phyloP scores from a whole-genome alignment of 2,329 filamentous ascomycete genomes.

The Fusarium sp. region DNA sequence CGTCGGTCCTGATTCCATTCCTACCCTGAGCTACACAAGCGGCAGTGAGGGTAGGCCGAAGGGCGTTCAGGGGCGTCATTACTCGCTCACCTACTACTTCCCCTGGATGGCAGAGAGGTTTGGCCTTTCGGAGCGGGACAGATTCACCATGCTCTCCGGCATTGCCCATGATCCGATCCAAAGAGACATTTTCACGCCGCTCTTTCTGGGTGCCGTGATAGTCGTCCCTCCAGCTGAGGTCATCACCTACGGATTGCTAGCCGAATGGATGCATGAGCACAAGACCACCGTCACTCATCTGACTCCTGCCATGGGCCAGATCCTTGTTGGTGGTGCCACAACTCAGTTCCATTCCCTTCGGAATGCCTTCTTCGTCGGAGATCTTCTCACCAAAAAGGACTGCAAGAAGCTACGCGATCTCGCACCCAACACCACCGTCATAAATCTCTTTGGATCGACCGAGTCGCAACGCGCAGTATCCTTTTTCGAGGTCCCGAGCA shows the following conservation, averaged over 20 bases:
- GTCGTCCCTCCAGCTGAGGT: conserved; percentile 81
- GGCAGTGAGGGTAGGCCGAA: conserved; percentile 82
- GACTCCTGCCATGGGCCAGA: conserved; percentile 96
- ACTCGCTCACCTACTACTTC: conserved; percentile 84
- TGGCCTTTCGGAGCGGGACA: conserved; percentile 71
- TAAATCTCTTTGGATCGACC: conserved; percentile 47
- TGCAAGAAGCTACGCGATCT: conserved; percentile 78
- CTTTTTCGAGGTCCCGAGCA: conserved; percentile 79
- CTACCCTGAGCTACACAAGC: conserved; percentile 70
- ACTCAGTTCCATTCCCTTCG: conserved; percentile 69
- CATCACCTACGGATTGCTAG: conserved; percentile 78
- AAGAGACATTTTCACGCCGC: conserved; percentile 84
- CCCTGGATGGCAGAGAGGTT: conserved; percentile 93
- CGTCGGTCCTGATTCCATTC: conserved; percentile 75
- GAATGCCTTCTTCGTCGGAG: conserved; percentile 88
- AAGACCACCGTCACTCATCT: conserved; percentile 82
- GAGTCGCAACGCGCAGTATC: conserved; percentile 68
- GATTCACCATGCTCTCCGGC: conserved; percentile 83
- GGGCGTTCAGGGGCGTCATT: conserved; percentile 88
- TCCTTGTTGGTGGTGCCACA: conserved; percentile 83
- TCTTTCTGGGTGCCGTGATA: conserved; percentile 83
- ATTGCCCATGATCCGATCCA: conserved; percentile 76
- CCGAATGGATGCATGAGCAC: conserved; percentile 85
- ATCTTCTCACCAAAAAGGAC: conserved; percentile 85
- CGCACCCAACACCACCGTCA: conserved; percentile 66